Evolutionary conservation across 805 yeast species (phyloP).

Genomic region (Cyberlindnera mrakii): DNA sequence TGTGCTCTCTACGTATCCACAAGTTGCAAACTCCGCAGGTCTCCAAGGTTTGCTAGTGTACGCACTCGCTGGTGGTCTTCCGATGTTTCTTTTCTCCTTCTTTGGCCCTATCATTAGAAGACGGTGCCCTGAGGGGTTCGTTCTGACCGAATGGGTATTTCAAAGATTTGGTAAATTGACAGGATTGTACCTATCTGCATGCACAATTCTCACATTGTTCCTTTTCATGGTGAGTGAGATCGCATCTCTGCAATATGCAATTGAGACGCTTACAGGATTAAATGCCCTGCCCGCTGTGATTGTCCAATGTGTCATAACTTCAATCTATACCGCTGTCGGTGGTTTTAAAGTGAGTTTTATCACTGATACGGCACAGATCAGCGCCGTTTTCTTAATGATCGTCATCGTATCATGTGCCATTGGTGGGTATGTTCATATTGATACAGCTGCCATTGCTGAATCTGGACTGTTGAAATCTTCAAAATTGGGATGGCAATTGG

Average conservation of each 20-base stretch:
- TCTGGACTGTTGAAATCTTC: constrained; percentile 60
- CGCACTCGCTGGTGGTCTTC: constrained; percentile 72
- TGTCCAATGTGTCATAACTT: constrained; percentile 80
- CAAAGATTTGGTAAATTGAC: constrained; percentile 69
- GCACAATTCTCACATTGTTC: constrained; percentile 80
- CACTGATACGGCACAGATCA: constrained; percentile 85
- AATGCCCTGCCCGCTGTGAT: constrained; percentile 76
- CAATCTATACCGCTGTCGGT: constrained; percentile 82
- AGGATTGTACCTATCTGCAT: constrained; percentile 68
- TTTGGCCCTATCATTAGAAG: constrained; percentile 76
- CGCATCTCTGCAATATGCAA: constrained; percentile 71
- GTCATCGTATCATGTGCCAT: constrained; percentile 73
- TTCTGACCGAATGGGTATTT: constrained; percentile 91
- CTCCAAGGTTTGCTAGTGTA: constrained; percentile 83
- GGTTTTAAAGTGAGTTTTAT: constrained; percentile 85
- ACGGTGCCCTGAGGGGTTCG: constrained; percentile 84
- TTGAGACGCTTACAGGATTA: constrained; percentile 71
- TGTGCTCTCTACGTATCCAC: constrained; percentile 76
- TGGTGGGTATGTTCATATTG: constrained; percentile 62
- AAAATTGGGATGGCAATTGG: constrained; percentile 81
- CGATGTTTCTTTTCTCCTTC: constrained; percentile 76
- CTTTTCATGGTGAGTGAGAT: constrained; percentile 85
- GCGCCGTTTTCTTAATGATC: constrained; percentile 56
- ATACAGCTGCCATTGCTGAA: constrained; percentile 54
- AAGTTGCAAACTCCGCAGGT: constrained; percentile 82